These are phyloP conservation scores for Kurtzmaniella quercitrusa DNA, from an alignment of 1,139 yeast species.

Conservation along the genomic window DNA sequence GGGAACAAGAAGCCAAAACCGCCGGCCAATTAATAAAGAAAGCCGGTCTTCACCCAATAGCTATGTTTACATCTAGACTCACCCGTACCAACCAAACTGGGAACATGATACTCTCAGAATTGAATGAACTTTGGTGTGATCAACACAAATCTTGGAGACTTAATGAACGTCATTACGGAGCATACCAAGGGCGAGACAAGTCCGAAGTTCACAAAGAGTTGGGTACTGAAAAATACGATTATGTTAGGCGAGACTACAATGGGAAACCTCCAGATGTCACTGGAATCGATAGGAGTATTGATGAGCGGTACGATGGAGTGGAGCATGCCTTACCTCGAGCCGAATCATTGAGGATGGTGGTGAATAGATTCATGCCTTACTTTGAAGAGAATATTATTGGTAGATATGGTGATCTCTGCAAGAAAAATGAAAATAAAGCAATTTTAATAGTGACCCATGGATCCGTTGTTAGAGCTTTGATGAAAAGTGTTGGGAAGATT, in stretches of 20 bases:
- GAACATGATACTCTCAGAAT: conserved; percentile 48
- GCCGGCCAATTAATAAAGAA: conserved; percentile 53
- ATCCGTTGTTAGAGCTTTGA: conserved; percentile 64
- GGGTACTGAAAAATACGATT: conserved; percentile 61
- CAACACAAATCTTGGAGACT: conserved; percentile 61
- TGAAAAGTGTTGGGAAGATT: conserved; percentile 54
- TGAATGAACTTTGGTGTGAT: conserved; percentile 45
- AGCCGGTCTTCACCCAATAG: conserved; percentile 42
- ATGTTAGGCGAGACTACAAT: conserved; percentile 60
- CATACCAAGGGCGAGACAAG: conserved; percentile 67
- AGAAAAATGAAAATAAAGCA: conserved; percentile 35
- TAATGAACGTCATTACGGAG: conserved; percentile 78
- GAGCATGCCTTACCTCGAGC: conserved; percentile 51
- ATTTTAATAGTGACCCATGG: conserved; percentile 75
- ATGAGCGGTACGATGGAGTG: conserved; percentile 38
- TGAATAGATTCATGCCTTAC: conserved; percentile 57
- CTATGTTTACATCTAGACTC: conserved; percentile 62
- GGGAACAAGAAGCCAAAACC: conserved; percentile 55
- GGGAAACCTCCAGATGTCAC: conserved; percentile 62
- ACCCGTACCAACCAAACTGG: conserved; percentile 67
- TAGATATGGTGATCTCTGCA: conserved; percentile 23
- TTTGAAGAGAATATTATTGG: conserved; percentile 39
- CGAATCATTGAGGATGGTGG: conserved; percentile 67
- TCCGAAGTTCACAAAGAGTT: conserved; percentile 47
- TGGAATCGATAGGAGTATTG: conserved; percentile 33